Evolutionary conservation across 129 eudicot genomes (phyloP).

Genomic region (Artemisia tridentata): DNA sequence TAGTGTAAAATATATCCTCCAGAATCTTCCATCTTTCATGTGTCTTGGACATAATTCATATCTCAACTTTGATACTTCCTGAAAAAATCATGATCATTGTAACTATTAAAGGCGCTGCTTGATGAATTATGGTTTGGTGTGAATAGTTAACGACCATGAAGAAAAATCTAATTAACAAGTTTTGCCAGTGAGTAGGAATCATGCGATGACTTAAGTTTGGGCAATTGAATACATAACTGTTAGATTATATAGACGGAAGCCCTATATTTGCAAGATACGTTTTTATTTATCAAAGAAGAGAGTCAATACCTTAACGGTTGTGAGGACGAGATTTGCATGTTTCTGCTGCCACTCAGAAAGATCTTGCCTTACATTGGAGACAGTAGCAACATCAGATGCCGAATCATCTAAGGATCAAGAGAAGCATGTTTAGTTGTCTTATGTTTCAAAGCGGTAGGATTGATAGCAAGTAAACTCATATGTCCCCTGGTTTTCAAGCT

Average conservation of each 20-base stretch:
- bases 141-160: too few species aligned
- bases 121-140: too few species aligned
- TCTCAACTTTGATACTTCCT: conserved; percentile 64
- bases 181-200: too few species aligned
- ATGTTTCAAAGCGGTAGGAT: background rate
- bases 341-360: conserved; percentile 72
- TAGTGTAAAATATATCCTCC: conserved; percentile 65
- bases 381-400: conserved; percentile 52
- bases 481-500: conserved; percentile 7
- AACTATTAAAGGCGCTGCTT: background rate
- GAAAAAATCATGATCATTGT: conserved; percentile 26
- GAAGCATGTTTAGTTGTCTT: conserved; percentile 7
- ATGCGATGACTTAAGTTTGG: too few species aligned
- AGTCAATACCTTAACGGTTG: conserved; percentile 50
- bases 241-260: too few species aligned
- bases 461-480: background rate
- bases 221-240: background rate
- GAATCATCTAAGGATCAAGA: conserved; percentile 42
- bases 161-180: too few species aligned
- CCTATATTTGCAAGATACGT: background rate
- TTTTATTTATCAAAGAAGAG: background rate
- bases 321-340: conserved; percentile 61
- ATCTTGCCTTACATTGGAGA: conserved; percentile 66
- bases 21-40: conserved; percentile 65
- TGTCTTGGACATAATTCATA: conserved; percentile 65